Evolutionary conservation across 2,329 filamentous ascomycete species (phyloP), one percentile per base, ranked within the genome.

Genomic region (Pezicula carpinea): DNA sequence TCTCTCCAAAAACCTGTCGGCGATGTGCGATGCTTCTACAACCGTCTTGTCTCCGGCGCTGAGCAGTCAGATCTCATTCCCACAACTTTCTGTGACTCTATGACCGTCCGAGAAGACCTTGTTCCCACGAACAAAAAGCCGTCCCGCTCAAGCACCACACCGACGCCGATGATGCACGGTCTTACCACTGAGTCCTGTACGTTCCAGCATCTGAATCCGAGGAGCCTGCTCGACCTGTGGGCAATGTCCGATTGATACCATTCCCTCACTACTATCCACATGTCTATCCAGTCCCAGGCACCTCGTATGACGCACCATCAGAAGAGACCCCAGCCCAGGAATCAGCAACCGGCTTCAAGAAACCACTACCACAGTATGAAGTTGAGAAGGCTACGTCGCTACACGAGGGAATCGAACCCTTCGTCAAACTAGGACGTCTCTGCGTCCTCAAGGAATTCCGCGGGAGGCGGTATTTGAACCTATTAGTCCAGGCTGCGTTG

Each of bases 401-500:
- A 55, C 77, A 80, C 62, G 75, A 86, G 58, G 78, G 76, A 5
- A 61, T 71, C 35, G 89, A 95, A 60, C 82, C 87, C 0, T 95
- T 92, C 65, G 73, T 95, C 53, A 95, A 92, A 69, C 67, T 96
- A 2, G 89, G 89, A 8, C 79, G 89, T 1, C 71, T 96, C 18
- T 87, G 89, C 1, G 84, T 93, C 0, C 55, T 87, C 15, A 69
- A 74, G 6, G 72, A 77, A 21, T 88, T 79, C 61, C 79, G 89
- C 10, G 51, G 51, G 14, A 47, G 35, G 23, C 23, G 29, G 6
- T 42, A 31, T 18, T 46, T 44, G 8, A 39, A 48, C 32, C 22
- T 48, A n/a, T 35, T 53, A 44, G 34, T 59, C 32, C 36, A 53
- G 50, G 77, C 76, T 0, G 85, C 82, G 1, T 66, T 91, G 35